Evolutionary conservation across 495 filamentous ascomycete genomes (phyloP), one percentile per base, ranked within the genome.

Genomic region (Talaromyces ruber): DNA sequence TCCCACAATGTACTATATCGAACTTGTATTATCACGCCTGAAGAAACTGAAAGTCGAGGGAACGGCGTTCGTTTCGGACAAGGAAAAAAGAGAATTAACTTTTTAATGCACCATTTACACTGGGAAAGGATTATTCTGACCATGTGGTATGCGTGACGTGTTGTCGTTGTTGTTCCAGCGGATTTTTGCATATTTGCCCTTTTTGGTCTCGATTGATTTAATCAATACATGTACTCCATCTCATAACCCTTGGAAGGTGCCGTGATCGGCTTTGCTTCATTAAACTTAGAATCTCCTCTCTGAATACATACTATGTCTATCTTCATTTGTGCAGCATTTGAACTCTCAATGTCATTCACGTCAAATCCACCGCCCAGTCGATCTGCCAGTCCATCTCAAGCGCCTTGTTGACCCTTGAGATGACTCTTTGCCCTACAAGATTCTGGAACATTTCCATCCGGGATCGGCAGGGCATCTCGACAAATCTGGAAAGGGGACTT

Each of bases 371-470:
- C 51, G 65, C 70, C 66, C 68, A 72, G 58, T 67, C 67, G 45
- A 68, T 64, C 11, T 72, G 62, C 66, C 66, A 65, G 21, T 68
- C 61, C 45, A 52, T 64, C 22, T 82, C 76, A 60, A 82, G 64
- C 8, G 75, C 61, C 12, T 65, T 66, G 60, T 71, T 75, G 5
- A 85, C 79, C 34, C 83, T 72, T 39, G 72, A 71, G 60, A 89
- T 58, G 25, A 87, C 72, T 26, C 73, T 77, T 25, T 75, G 82
- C 16, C 86, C 83, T 32, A 88, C 66, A 24, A 85, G 22, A 2
- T 65, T 63, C 47, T 71, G 68, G 64, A 87, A 85, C 43, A 64
- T 52, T 26, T 57, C 60, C 3, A 74, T 59, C 66, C 81, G 78
- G 62, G 60, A 24, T 53, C 64, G 60, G 16, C 51, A 47, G 2